Conservation (phyloP, 2,329 filamentous ascomycete genomes). For the Colletotrichum sp. region DNA sequence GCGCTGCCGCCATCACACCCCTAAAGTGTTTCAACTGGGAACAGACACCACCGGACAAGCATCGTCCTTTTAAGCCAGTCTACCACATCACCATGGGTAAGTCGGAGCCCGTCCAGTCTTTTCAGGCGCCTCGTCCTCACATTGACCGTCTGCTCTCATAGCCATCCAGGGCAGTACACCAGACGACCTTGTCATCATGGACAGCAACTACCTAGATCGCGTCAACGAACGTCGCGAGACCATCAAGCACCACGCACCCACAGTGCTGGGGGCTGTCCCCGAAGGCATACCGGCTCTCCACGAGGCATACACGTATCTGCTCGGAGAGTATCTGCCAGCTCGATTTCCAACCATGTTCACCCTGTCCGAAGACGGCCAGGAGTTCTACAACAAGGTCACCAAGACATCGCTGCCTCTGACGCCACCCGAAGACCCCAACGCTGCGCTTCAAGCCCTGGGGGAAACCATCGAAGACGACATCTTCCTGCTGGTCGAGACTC, state of each 20-base stretch:
- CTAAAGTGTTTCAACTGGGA: constrained; percentile 44
- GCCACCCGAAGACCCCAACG: constrained; percentile 31
- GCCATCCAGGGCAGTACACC: constrained; percentile 47
- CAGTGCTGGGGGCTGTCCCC: constrained; percentile 47
- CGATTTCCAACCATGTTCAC: constrained; percentile 55
- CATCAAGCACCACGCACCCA: constrained; percentile 40
- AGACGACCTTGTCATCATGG: constrained; percentile 58
- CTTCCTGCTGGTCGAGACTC: constrained; percentile 51
- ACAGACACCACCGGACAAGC: constrained; percentile 38
- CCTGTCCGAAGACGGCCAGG: constrained; percentile 33
- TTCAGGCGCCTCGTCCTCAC: not conserved
- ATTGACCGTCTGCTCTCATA: constrained; percentile 24
- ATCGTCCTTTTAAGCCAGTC: constrained; percentile 55
- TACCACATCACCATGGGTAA: constrained; percentile 62
- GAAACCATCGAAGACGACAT: constrained; percentile 61
- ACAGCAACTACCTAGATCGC: constrained; percentile 52
- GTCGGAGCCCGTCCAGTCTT: not conserved
- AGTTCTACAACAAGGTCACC: constrained; percentile 47
- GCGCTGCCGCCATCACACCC: constrained; percentile 25
- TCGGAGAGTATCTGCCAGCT: constrained; percentile 50
- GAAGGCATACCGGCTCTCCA: constrained; percentile 45
- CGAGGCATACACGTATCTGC: constrained; percentile 54
- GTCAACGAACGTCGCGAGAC: constrained; percentile 44
- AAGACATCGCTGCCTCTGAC: constrained; percentile 30
- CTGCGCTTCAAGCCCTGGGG: constrained; percentile 46